A percentile compares a stretch with the other conserved stretches of the same genome.
phyloP scores from a whole-genome alignment of 768 basidiomycete species.

The Phaeotremella fagi region DNA sequence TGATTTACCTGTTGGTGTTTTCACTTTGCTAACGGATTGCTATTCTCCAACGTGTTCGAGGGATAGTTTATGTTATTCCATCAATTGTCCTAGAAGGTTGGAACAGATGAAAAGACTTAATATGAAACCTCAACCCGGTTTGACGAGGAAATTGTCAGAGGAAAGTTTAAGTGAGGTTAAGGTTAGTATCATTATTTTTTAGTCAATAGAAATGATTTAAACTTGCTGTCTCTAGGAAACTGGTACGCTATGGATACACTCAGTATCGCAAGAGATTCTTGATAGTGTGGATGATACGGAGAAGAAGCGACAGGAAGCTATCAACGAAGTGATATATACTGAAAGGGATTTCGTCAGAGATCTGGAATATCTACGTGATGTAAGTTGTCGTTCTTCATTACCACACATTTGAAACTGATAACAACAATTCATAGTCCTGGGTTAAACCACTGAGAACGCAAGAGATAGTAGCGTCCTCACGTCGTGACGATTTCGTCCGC shows the following conservation, averaged over 20 bases:
- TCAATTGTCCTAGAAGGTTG: constrained; percentile 85
- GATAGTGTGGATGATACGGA: constrained; percentile 88
- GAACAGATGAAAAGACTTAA: constrained; percentile 93
- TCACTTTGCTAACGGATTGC: constrained; percentile 92
- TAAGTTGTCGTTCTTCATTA: constrained; percentile 50
- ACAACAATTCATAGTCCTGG: constrained; percentile 61
- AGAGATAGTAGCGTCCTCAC: constrained; percentile 64
- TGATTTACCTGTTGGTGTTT: constrained; percentile 80
- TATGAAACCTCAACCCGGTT: constrained; percentile 85
- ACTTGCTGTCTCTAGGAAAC: constrained; percentile 54
- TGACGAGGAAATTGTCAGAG: constrained; percentile 74
- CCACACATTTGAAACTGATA: background rate
- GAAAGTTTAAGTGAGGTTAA: constrained; percentile 77
- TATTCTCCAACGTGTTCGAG: constrained; percentile 96
- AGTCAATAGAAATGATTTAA: background rate
- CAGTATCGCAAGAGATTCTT: constrained; percentile 88
- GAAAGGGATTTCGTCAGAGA: constrained; percentile 97
- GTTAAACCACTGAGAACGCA: constrained; percentile 73
- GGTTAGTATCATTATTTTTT: constrained; percentile 49
- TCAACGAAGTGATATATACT: constrained; percentile 91
- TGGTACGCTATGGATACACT: constrained; percentile 91
- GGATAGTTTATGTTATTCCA: constrained; percentile 93
- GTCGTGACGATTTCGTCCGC: constrained; percentile 76
- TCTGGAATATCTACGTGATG: constrained; percentile 95
- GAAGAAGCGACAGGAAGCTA: constrained; percentile 94